A percentile compares a stretch with the other conserved stretches of the same genome.
phyloP scores from a whole-genome alignment of 2,329 filamentous ascomycete genomes.

The Aspergillus intermedius region DNA sequence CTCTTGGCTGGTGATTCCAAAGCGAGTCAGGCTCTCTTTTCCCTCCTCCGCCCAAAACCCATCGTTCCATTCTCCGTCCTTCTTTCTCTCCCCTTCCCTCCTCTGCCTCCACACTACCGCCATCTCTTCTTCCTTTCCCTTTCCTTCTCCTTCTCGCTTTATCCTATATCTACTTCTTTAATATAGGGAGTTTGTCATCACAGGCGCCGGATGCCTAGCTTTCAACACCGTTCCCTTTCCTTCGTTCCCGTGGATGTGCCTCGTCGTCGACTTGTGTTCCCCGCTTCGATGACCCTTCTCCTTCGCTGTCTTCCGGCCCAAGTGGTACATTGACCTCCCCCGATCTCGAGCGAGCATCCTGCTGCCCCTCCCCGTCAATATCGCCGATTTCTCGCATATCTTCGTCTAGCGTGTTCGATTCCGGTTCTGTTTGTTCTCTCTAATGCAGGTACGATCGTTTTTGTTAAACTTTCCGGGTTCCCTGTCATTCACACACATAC shows the following conservation, averaged over 20 bases:
- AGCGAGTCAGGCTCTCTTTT: background rate
- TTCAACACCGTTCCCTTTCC: slow-evolving; percentile 10
- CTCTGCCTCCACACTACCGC: background rate
- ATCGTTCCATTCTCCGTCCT: slow-evolving; percentile 3
- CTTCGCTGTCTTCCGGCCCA: slow-evolving; percentile 24
- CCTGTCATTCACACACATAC: background rate
- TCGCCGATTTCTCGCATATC: slow-evolving; percentile 19
- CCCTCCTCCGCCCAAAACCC: slow-evolving; percentile 2
- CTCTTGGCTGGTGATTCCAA: background rate
- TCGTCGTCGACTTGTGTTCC: slow-evolving; percentile 19
- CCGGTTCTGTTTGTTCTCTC: slow-evolving; percentile 24
- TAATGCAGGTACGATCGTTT: slow-evolving; percentile 33
- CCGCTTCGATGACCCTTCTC: slow-evolving; percentile 37
- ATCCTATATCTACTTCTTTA: slow-evolving; percentile 1
- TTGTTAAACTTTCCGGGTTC: slow-evolving; percentile 1
- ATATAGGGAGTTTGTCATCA: slow-evolving; percentile 4
- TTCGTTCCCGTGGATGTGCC: slow-evolving; percentile 16
- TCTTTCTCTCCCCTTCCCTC: slow-evolving; percentile 4
- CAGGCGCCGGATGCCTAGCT: slow-evolving; percentile 20
- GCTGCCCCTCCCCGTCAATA: slow-evolving; percentile 18
- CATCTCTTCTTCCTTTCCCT: background rate
- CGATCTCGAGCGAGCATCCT: slow-evolving; percentile 16
- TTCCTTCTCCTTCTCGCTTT: background rate
- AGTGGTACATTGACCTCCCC: slow-evolving; percentile 33
- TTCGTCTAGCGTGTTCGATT: slow-evolving; percentile 8